Evolutionary conservation across 106 monocot genomes (phyloP), one percentile per base, ranked within the genome.

Genomic region (Iris macrosiphon): DNA sequence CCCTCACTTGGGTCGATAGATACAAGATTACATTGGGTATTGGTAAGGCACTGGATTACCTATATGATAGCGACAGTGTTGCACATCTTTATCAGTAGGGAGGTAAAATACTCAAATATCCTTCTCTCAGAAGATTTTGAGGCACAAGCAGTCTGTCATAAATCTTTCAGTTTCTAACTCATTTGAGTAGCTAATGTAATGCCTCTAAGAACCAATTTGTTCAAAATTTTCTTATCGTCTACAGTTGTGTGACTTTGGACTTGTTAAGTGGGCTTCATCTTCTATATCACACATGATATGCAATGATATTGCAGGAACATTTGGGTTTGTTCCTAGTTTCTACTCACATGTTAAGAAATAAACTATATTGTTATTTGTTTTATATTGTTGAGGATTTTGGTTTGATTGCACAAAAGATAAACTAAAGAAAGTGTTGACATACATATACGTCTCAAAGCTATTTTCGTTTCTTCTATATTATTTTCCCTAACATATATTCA

Each of bases 21-120:
- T 79, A 58, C 31, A 79, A 79, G 63, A 62, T 85, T 4, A 81
- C 73, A 8, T 39, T 82, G 19, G 85, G 85, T 1, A 53, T 82
- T 31, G 81, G 81, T 4, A 70, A 76, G 47, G 91, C 85, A 38
- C 65, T 91, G 5, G 67, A 75, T 40, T 82, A 82, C 62, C 59
- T 91, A 7, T 85, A 91, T 23, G 55, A 69, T 37, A 27, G 46
- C 42, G 45, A 38, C 47, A 74, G 37, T 57, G 26, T 46, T 34
- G 50, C 49, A 26, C 60, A 73, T 55, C 81, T n/a, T 91, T 32
- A 82, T 91, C 39, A 85, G 85, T 35, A 59, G 85, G 60, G 91
- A 91, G 64, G 85, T 91, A 10, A 91, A 91, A 49, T 91, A 85
- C 17, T 91, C 91, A 40, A 91, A 91, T 50, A 75, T n/a, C n/a